Base-by-base conservation (phyloP, 1,139 yeast species). In the Debaryomycetaceae sp. region DNA sequence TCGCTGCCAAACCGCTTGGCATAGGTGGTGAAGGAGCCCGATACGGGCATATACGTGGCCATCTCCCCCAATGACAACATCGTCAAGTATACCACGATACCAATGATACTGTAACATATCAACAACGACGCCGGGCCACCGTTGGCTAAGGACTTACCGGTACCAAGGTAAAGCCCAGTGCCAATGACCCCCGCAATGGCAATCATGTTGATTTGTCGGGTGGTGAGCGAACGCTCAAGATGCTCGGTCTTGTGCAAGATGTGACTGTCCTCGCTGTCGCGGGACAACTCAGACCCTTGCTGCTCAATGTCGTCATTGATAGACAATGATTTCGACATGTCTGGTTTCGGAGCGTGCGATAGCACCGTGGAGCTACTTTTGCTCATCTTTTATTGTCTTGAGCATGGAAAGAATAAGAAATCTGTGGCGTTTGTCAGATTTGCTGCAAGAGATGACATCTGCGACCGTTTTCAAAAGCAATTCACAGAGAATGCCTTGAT, bases 111-210 rank as follows among this genome's bases (percentile, higher is more conserved):
- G 46, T 77, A 80, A 24, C 78, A 75, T 28, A 80, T 58, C 15
- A 80, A 52, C 33, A 80, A 53, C 5, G 82, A 71, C 5, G 75
- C 71, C 3, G 88, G 86, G 12, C 88, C 88, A 37, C 83, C 84
- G 13, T 50, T 53, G 16, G 72, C 64, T 31, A 80, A 56, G 4
- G 83, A 71, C 32, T 66, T 69, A 4, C 83, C 82, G 0, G 83
- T 70, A 20, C 84, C 82, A 30, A 80, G 58, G 38, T 77, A 68
- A 31, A 82, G 56, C 34, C 91, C 91, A 3, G 86, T 75, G 11
- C 86, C 85, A 31, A 78, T 75, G 34, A 75, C 72, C 7, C 84
- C 84, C 3, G 81, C 83, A 35, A 78, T 61, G 23, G 83, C 72
- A 51, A 78, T 75, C 83, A 77, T 73, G 38, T 71, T 72, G 32